A percentile compares a stretch with the other conserved stretches of the same genome.
Evolutionary conservation across 305 asterid genomes (phyloP).

Genomic region (Fraxinus sp.): DNA sequence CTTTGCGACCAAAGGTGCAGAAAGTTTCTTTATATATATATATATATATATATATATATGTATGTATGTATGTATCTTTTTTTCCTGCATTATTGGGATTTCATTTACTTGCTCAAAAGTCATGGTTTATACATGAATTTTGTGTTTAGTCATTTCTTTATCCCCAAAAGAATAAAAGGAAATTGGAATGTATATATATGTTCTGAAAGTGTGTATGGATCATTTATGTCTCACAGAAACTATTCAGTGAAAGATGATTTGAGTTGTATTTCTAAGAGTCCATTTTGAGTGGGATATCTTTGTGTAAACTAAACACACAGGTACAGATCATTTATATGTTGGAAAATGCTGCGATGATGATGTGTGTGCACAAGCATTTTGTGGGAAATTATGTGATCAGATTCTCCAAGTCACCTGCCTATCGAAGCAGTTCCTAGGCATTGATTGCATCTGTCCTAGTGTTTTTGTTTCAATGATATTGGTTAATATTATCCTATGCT

Average conservation of each 20-base stretch:
- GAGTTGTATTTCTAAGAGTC: neutral
- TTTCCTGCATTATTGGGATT: neutral
- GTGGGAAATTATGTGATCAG: neutral
- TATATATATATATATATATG: neutral
- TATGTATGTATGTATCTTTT: neutral
- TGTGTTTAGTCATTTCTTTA: neutral
- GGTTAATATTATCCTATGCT: neutral
- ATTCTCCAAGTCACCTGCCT: neutral
- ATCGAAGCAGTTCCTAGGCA: neutral
- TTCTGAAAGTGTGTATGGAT: neutral
- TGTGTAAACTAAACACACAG: neutral
- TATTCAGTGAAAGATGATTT: neutral
- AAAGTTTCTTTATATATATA: neutral
- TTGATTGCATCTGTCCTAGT: neutral
- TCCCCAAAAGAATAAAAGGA: neutral
- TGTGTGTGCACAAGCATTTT: neutral
- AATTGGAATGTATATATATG: neutral
- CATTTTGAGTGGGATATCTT: neutral
- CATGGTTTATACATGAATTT: neutral
- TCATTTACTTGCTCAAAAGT: neutral
- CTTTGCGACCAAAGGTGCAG: slow-evolving; percentile 51
- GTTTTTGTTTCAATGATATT: neutral
- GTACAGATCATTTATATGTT: neutral
- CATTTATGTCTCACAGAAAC: neutral
- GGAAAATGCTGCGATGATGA: neutral